Percentiles rank a stretch among this genome's conserved stretches.
Conservation (phyloP, 371 early-diverging fungal genomes). For the Mortierella sp. region DNA sequence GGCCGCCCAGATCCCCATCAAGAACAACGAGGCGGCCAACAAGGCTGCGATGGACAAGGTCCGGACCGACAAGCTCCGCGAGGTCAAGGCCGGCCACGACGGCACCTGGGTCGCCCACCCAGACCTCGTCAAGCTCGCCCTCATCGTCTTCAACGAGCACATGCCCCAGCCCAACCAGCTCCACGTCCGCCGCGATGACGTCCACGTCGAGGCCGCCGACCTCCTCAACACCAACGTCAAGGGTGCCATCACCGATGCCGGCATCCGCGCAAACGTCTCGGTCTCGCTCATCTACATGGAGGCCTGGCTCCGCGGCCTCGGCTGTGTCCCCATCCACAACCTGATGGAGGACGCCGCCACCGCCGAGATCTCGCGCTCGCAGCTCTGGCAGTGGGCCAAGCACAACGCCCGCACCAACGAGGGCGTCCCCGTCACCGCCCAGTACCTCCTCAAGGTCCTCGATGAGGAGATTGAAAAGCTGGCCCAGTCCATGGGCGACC, state of each 20-base stretch:
- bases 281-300: conserved; percentile 94
- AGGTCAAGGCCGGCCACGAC: conserved; percentile 93
- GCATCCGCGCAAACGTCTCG: conserved; percentile 90
- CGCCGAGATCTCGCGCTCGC: conserved; percentile 95
- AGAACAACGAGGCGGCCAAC: conserved; percentile 87
- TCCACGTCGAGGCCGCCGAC: conserved; percentile 82
- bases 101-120: conserved; percentile 99
- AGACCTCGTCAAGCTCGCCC: conserved; percentile 88
- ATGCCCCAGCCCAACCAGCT: conserved; percentile 97
- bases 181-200: conserved; percentile 89
- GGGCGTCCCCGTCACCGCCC: conserved; percentile 82
- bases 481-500: conserved; percentile 67
- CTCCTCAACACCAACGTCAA: conserved; percentile 83
- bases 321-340: conserved; percentile 97
- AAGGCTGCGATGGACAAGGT: conserved; percentile 92
- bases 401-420: conserved; percentile 84
- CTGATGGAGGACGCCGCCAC: conserved; percentile 97
- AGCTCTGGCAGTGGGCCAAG: conserved; percentile 96
- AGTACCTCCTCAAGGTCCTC: conserved; percentile 76
- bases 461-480: conserved; percentile 86
- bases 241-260: conserved; percentile 87
- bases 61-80: conserved; percentile 90
- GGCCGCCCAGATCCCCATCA: conserved; percentile 98
- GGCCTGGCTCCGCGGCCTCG: conserved; percentile 92
- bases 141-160: conserved; percentile 89